Evolutionary conservation across 371 early-diverging fungal species (phyloP).

Genomic region (Chytridium lagenaria): DNA sequence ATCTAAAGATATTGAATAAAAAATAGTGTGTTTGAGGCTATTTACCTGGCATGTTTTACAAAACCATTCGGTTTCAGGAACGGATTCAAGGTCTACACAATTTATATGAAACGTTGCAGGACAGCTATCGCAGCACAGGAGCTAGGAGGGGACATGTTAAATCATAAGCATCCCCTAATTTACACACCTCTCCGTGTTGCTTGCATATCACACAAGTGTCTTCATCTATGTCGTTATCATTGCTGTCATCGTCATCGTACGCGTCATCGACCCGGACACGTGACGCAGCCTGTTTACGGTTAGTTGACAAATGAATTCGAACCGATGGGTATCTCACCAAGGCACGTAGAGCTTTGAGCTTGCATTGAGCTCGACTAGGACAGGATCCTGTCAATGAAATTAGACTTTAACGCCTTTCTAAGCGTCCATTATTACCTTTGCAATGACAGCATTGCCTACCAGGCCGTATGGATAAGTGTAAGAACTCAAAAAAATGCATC

Average conservation of each 20-base stretch:
- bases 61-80: conserved; percentile 8
- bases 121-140: conserved; percentile 24
- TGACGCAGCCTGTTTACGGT: conserved; percentile 8
- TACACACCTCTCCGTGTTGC: conserved; percentile 12
- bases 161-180: background rate
- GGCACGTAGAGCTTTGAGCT: background rate
- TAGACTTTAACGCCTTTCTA: background rate
- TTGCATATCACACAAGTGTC: conserved; percentile 17
- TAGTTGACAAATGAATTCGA: background rate
- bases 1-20: background rate
- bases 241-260: conserved; percentile 3
- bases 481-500: background rate
- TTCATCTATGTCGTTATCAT: conserved; percentile 21
- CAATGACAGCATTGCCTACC: conserved; percentile 23
- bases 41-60: conserved; percentile 14
- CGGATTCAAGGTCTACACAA: conserved; percentile 7
- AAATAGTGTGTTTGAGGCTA: background rate
- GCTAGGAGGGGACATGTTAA: background rate
- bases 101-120: conserved; percentile 21
- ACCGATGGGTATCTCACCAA: background rate
- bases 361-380: conserved; percentile 12
- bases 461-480: background rate
- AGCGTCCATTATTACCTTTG: background rate
- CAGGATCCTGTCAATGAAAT: background rate
- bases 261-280: background rate